Evolutionary conservation across 345 rosid genomes (phyloP), one percentile per base, ranked within the genome.

Genomic region (Boechera divaricarpa): DNA sequence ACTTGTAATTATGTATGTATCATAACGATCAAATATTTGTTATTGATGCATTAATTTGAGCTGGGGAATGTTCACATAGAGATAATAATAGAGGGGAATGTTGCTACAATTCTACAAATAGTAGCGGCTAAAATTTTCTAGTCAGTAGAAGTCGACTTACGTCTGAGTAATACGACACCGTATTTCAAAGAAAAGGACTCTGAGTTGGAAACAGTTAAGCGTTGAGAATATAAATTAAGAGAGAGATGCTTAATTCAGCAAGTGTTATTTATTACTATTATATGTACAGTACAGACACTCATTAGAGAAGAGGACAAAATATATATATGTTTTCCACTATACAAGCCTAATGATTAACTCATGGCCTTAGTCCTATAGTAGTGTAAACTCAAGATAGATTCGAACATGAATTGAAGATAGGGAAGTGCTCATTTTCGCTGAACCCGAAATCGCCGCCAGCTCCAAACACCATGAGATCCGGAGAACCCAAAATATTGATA

Each of bases 341-440:
- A 74, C 32, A 45, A 47, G 52, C 31, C 32, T 47, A 42, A 24
- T 57, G 78, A 32, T 55, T 65, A 55, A 45, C 10, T 74, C 63
- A 49, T 52, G 10, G 59, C 51, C 62, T 53, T 68, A 15, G 38
- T 38, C 72, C 71, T 56, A 29, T 53, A 55, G 53, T 26, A 36
- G 39, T 75, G 59, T 48, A 67, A 38, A 75, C 63, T 58, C 61
- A 58, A 48, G 44, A 60, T 75, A 67, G 63, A 68, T 59, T 68
- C 6, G 4, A 59, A 68, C 62, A 68, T 67, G 18, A 3, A 13
- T 16, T 28, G 24, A 67, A 66, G 58, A 58, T 48, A 67, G 73
- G 39, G 62, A 67, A 56, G 12, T 75, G 61, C n/a, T 76, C 69
- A 42, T 41, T 68, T 41, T 69, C 39, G 53, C 69, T 44, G 18